Evolutionary conservation across 441 rosid species (phyloP).

Genomic region (Brassica balearica): DNA sequence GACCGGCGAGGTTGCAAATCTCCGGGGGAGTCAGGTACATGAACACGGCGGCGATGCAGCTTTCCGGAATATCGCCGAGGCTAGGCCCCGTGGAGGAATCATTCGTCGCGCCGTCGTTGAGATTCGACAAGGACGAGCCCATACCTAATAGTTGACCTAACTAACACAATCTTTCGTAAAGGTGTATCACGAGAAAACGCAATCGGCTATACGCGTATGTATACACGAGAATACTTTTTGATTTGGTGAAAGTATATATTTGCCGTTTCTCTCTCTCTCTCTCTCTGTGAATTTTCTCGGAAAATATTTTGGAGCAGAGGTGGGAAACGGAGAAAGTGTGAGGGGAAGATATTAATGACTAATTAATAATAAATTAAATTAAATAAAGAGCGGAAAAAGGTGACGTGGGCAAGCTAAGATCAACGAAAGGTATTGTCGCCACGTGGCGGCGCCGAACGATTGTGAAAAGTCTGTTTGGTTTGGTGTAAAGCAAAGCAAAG

Average conservation of each 20-base stretch:
- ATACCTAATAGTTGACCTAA: constrained; percentile 44
- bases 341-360: constrained; percentile 18
- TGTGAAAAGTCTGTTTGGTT: constrained; percentile 38
- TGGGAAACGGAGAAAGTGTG: constrained; percentile 39
- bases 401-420: constrained; percentile 34
- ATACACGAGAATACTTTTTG: no score
- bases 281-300: constrained; percentile 21
- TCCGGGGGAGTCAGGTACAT: constrained; percentile 64
- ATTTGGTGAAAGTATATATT: no score
- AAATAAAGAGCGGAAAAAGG: constrained; percentile 3
- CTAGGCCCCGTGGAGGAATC: constrained; percentile 68
- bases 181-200: constrained; percentile 10
- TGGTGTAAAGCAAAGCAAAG: constrained; percentile 42
- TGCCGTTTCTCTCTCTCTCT: no score
- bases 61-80: constrained; percentile 66
- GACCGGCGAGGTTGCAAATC: constrained; percentile 69
- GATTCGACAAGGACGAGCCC: constrained; percentile 81
- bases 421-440: constrained; percentile 19
- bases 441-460: constrained; percentile 38
- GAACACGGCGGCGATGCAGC: constrained; percentile 67
- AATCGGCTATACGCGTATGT: constrained; percentile 13
- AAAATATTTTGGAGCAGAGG: constrained; percentile 15
- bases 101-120: constrained; percentile 58
- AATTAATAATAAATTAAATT: background rate
- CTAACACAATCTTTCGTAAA: constrained; percentile 26